A percentile compares a stretch with the other conserved stretches of the same genome.
Evolutionary conservation across 2,329 filamentous ascomycete genomes (phyloP).

Genomic region (Scedosporium dehoogii): DNA sequence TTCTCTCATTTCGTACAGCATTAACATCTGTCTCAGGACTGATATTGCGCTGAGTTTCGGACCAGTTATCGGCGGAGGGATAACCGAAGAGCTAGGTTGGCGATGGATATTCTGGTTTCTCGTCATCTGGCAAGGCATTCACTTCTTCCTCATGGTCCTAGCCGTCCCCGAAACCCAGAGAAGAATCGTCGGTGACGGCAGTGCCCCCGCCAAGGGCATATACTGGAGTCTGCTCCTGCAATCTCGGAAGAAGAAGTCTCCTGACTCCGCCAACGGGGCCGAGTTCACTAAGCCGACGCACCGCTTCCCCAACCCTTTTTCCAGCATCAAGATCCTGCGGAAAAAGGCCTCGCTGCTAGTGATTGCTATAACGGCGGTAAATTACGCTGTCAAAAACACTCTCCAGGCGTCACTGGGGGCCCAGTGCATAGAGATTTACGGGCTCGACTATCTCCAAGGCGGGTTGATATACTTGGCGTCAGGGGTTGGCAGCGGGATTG

Average conservation of each 20-base stretch:
- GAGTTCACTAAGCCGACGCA: neutral
- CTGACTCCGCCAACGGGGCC: neutral
- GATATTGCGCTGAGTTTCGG: constrained; percentile 23
- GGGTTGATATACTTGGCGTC: constrained; percentile 11
- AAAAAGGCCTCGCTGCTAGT: neutral
- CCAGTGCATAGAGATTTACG: constrained; percentile 10
- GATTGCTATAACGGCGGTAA: constrained; percentile 11
- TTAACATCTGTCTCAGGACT: neutral
- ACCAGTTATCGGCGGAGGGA: constrained; percentile 48
- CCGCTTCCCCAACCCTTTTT: constrained; percentile 11
- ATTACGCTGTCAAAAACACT: constrained; percentile 11
- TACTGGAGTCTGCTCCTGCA: neutral
- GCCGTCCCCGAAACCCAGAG: constrained; percentile 44
- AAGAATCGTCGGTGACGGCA: constrained; percentile 45
- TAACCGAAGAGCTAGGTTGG: constrained; percentile 51
- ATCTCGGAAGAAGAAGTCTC: neutral
- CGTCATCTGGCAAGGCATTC: constrained; percentile 33
- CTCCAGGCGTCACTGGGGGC: constrained; percentile 2
- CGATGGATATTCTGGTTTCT: constrained; percentile 54
- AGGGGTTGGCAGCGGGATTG: constrained; percentile 6
- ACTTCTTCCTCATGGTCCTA: constrained; percentile 37
- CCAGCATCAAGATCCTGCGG: constrained; percentile 9
- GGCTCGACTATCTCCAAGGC: constrained; percentile 10
- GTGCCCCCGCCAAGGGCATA: neutral
- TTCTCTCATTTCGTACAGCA: constrained; percentile 28